Percentiles rank a stretch among this genome's conserved stretches.
Conservation (phyloP, 139 green algal genomes). For the Chlorella sp. region DNA sequence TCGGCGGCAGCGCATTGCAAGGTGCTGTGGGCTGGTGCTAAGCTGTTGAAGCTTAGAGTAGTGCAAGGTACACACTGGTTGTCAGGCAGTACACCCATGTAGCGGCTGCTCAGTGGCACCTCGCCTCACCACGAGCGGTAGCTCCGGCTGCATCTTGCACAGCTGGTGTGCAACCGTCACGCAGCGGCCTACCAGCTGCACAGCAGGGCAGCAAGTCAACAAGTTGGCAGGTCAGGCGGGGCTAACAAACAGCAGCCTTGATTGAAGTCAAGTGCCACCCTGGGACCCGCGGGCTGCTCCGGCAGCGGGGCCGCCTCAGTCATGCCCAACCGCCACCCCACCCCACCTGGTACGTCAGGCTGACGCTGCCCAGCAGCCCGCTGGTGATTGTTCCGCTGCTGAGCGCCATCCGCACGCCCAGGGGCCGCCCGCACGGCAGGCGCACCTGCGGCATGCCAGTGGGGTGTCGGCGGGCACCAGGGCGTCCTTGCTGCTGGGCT, state of each 20-base stretch:
- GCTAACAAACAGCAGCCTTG: not conserved
- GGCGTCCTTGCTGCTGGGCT: too few species aligned
- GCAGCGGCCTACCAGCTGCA: not conserved
- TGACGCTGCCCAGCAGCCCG: not conserved
- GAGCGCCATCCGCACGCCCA: not conserved
- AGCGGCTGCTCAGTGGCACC: too few species aligned
- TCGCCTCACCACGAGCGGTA: not conserved
- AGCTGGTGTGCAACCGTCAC: not conserved
- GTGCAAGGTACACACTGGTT: too few species aligned
- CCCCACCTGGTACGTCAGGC: not conserved
- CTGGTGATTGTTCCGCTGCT: not conserved
- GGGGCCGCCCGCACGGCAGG: not conserved
- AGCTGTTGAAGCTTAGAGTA: too few species aligned
- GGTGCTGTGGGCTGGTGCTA: too few species aligned
- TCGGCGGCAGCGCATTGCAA: too few species aligned
- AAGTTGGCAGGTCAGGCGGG: too few species aligned
- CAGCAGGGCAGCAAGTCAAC: not conserved
- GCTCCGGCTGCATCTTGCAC: not conserved
- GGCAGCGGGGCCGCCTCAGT: not conserved
- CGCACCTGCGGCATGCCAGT: not conserved
- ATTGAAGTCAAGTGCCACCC: not conserved
- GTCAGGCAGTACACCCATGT: too few species aligned
- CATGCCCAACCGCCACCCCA: not conserved
- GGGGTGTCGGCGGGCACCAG: too few species aligned
- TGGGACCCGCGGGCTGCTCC: not conserved